phyloP scores from a whole-genome alignment of 768 basidiomycete genomes.

The Lactarius pseudohatsudake region DNA sequence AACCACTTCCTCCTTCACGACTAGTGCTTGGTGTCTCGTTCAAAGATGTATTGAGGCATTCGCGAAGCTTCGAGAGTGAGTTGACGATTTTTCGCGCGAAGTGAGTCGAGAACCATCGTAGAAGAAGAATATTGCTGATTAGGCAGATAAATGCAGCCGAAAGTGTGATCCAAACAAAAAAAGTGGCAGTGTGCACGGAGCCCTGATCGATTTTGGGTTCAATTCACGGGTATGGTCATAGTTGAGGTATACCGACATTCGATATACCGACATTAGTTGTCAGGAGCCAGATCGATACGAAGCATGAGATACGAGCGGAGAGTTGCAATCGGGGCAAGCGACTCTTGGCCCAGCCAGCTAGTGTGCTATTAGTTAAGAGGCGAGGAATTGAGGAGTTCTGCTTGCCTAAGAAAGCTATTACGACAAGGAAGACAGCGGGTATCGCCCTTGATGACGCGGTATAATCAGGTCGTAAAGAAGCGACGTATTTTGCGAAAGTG shows the following conservation, averaged over 20 bases:
- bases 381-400: not conserved
- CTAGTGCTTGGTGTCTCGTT: conserved; percentile 31
- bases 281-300: conserved; percentile 48
- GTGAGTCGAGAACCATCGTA: conserved; percentile 45
- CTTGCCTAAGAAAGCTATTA: conserved; percentile 42
- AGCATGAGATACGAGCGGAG: conserved; percentile 47
- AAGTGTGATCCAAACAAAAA: conserved; percentile 45
- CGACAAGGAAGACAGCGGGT: conserved; percentile 43
- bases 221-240: not conserved
- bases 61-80: conserved; percentile 38
- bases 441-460: conserved; percentile 37
- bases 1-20: conserved; percentile 25
- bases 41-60: conserved; percentile 38
- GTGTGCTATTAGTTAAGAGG: conserved; percentile 8
- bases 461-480: conserved; percentile 33
- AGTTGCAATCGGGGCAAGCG: conserved; percentile 45
- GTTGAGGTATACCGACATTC: conserved; percentile 33
- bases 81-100: conserved; percentile 42
- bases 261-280: conserved; percentile 39
- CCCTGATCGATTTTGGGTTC: conserved; percentile 30
- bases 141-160: conserved; percentile 41
- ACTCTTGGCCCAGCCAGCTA: conserved; percentile 46
- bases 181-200: conserved; percentile 31
- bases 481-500: conserved; percentile 38
- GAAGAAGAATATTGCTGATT: conserved; percentile 39